These are phyloP conservation scores for Penicillium italicum DNA, from an alignment of 2,329 filamentous ascomycete genomes.

Conservation along the genomic window DNA sequence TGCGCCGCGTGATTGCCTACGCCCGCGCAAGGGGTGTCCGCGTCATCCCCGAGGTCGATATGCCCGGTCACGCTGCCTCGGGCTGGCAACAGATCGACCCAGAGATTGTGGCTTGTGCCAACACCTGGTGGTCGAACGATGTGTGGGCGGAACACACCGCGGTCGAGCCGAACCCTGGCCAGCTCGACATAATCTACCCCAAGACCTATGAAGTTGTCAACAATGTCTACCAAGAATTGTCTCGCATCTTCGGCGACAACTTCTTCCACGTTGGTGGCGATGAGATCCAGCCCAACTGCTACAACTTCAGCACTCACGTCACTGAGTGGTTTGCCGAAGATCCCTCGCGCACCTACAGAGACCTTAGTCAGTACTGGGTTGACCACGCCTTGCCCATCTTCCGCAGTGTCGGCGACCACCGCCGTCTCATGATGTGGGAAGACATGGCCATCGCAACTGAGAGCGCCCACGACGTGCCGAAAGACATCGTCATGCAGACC, in stretches of 20 bases:
- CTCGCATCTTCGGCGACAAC: conserved; percentile 49
- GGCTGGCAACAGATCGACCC: conserved; percentile 57
- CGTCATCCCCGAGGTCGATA: conserved; percentile 60
- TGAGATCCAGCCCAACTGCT: conserved; percentile 55
- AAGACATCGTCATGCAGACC: conserved; percentile 52
- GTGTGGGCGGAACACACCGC: conserved; percentile 53
- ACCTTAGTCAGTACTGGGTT: conserved; percentile 54
- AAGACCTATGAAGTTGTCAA: conserved; percentile 54
- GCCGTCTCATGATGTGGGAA: conserved; percentile 58
- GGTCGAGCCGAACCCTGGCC: conserved; percentile 55
- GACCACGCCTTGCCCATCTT: conserved; percentile 53
- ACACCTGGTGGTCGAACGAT: conserved; percentile 62
- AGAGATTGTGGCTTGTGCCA: conserved; percentile 53
- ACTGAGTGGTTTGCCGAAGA: conserved; percentile 51
- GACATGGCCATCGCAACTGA: conserved; percentile 48
- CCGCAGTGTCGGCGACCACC: conserved; percentile 40
- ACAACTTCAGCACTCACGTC: conserved; percentile 54
- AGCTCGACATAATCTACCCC: conserved; percentile 55
- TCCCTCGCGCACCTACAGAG: conserved; percentile 49
- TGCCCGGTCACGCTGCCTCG: conserved; percentile 56
- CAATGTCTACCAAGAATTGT: conserved; percentile 54
- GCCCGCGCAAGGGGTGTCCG: conserved; percentile 56
- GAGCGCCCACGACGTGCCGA: conserved; percentile 48
- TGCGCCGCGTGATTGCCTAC: conserved; percentile 48
- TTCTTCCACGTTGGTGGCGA: conserved; percentile 57